Evolutionary conservation across 371 early-diverging fungal genomes (phyloP), one percentile per base, ranked within the genome.

Genomic region (Mucor velutinosus): DNA sequence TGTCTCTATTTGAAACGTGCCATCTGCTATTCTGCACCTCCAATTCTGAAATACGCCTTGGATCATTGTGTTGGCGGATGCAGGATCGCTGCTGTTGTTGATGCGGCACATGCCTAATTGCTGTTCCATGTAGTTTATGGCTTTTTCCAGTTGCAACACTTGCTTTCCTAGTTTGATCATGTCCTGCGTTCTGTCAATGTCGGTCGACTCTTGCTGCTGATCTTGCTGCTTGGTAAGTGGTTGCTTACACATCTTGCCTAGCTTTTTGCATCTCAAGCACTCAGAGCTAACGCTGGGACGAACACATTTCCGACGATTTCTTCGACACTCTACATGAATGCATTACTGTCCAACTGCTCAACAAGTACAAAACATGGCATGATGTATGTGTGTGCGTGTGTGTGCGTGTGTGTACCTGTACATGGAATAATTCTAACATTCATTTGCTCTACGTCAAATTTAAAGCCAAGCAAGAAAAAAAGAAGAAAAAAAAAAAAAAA

Each of bases 1-100:
- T 27, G 72, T 72, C 17, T 72, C 68, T 11, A 72, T 72, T 21
- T 25, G 60, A 43, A 72, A 67, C 0, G 17, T 61, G 1, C 72
- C 72, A 19, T 72, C 41, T 10, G 56, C n/a, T 2, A 72, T 62
- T 12, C 43, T 47, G 17, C 63, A 14, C 27, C 23, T 63, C 72
- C 72, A 71, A 2, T 56, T 25, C 5, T 64, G 39, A 7, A 47
- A 39, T 27, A 57, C 21, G 19, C 43, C 51, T 33, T 66, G 51
- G 7, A 55, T 25, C 47, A 39, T 43, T 1, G 59, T 25, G 21
- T 51, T 51, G 12, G 49, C 5, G 21, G 19, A 4, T 47, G 14
- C 47, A 47, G 47, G 17, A 3, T 7, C 14, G 37, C 29, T 19
- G n/a, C 7, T 58, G 8, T 21, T 23, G 33, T 10, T 19, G 35